Base-by-base conservation (phyloP, 108 stramenopile genomes). In the Nitzschia putrida region DNA sequence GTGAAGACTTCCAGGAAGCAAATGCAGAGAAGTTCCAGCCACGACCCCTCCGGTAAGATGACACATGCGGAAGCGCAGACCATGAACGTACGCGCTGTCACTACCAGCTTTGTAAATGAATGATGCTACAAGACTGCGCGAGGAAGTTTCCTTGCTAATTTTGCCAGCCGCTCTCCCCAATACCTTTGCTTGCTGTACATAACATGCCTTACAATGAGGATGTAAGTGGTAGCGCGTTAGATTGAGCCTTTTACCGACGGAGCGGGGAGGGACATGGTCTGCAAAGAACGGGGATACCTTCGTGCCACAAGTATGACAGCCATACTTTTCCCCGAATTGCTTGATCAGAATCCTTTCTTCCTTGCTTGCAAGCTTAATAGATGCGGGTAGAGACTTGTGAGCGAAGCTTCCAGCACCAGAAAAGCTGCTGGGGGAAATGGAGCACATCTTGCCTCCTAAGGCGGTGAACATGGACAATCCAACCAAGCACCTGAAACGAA, bases 231-330 rank as follows among this genome's bases (percentile, higher is more conserved):
- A 93, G 84, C 83, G 88, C 10, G 64, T 44, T 38, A 61, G 22
- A 61, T 89, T 91, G 65, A 83, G 63, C 56, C 85, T 78, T 50
- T 79, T 74, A 1, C 85, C 95, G 13, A 96, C 87, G 5, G 80
- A 71, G 24, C 82, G 85, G 14, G 95, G 95, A 50, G 95, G 95
- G 80, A 93, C 90, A 83, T 96, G 95, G 79, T 96, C 95, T 5
- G 80, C 92, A 37, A 85, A 77, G 64, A 91, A 91, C n/a, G 60
- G 75, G 13, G 75, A 16, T 77, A 79, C 83, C 51, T 40, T 53
- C 6, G 84, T 70, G 7, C 94, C 94, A 68, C 94, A 95, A 3
- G 94, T 95, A 69, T 95, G 94, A 70, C 91, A 95, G 42, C 94
- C 91, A 56, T 61, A 82, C 22, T 49, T 49, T 60, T 80, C 59